Conservation (phyloP, 305 asterid species). For the Coffea humblotiana region DNA sequence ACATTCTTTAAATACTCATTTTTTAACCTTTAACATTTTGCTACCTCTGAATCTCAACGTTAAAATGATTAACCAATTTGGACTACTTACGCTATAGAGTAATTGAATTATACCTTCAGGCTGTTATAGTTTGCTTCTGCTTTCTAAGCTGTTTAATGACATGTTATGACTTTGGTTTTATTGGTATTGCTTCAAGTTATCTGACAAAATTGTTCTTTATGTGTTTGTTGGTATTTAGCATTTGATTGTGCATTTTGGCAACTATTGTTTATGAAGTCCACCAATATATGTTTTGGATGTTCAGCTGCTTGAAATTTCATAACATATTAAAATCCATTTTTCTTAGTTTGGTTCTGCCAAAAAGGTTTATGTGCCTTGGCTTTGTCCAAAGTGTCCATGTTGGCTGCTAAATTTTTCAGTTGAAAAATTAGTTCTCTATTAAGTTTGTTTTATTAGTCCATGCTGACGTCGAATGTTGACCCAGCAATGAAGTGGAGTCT, state of each 20-base stretch:
- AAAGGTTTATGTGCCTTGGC: background rate
- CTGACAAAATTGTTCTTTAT: background rate
- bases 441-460: background rate
- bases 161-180: background rate
- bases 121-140: background rate
- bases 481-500: background rate
- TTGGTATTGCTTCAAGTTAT: background rate
- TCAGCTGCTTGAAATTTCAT: constrained; percentile 1
- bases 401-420: background rate
- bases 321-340: background rate
- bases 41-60: background rate
- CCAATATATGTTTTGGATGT: background rate
- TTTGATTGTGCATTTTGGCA: background rate
- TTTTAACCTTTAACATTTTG: background rate
- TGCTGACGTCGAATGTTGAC: background rate
- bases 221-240: background rate
- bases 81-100: background rate
- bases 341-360: background rate
- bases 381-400: background rate
- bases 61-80: background rate
- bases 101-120: background rate
- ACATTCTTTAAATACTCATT: background rate
- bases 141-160: background rate
- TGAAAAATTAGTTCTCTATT: background rate
- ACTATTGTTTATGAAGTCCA: background rate